Percentiles rank a stretch among this genome's conserved stretches.
Conservation (phyloP, 1,284 basidiomycete genomes). For the Phellinidium pouzarii region DNA sequence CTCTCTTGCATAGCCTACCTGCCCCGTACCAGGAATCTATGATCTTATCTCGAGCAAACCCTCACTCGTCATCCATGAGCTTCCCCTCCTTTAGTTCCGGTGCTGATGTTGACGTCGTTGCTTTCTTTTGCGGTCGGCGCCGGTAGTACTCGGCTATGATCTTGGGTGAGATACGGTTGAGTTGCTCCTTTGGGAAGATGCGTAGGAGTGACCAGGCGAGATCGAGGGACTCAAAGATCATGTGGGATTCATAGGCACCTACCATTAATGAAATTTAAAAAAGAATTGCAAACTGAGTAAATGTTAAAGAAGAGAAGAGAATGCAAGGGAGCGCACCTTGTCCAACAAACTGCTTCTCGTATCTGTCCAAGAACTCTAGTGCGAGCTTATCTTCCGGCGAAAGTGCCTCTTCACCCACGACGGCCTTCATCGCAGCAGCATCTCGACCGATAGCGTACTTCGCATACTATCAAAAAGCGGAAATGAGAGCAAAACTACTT, state of each 20-base stretch:
- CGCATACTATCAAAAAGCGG: constrained; percentile 80
- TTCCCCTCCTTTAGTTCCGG: constrained; percentile 49
- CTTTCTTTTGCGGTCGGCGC: constrained; percentile 66
- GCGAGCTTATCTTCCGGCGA: constrained; percentile 92
- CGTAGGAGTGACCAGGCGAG: constrained; percentile 95
- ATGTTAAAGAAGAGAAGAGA: not conserved
- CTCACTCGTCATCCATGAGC: constrained; percentile 44
- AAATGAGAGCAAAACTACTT: not conserved
- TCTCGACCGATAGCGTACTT: constrained; percentile 98
- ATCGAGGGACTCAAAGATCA: constrained; percentile 96
- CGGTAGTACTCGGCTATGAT: constrained; percentile 84
- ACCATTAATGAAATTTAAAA: no score
- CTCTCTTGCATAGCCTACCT: no score
- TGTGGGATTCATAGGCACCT: constrained; percentile 93
- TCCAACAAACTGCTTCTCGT: constrained; percentile 91
- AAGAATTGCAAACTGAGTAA: no score
- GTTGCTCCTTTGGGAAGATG: constrained; percentile 98
- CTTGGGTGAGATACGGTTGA: constrained; percentile 93
- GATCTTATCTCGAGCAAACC: not conserved
- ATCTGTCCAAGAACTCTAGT: constrained; percentile 89
- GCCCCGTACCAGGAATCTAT: no score
- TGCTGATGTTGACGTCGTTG: constrained; percentile 36
- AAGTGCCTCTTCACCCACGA: constrained; percentile 97
- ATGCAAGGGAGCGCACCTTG: constrained; percentile 59
- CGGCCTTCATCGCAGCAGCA: constrained; percentile 98